These are phyloP conservation scores for Fereydounia khargensis DNA, from an alignment of 1,284 basidiomycete genomes.

Conservation along the genomic window DNA sequence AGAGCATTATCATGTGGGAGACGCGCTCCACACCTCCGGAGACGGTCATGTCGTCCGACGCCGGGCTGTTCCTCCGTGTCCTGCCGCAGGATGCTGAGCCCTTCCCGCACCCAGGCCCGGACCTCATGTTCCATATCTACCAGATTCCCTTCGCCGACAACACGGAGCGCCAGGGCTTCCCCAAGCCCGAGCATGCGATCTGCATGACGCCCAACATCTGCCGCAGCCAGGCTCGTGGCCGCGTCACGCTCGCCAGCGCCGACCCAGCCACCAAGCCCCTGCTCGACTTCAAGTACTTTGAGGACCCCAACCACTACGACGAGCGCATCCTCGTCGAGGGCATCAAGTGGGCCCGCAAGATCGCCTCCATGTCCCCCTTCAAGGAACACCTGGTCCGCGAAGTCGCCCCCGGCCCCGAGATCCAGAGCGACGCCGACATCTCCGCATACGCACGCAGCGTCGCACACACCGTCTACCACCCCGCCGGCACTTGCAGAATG, in stretches of 20 bases:
- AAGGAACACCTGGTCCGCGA: constrained; percentile 59
- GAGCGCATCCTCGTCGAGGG: constrained; percentile 61
- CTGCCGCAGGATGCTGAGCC: constrained; percentile 42
- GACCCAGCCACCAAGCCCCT: constrained; percentile 60
- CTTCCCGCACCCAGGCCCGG: constrained; percentile 47
- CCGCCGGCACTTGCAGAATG: constrained; percentile 57
- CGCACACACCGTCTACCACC: constrained; percentile 58
- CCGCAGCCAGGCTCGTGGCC: constrained; percentile 59
- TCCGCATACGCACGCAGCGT: constrained; percentile 53
- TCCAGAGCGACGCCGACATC: constrained; percentile 53
- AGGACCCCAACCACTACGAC: constrained; percentile 61
- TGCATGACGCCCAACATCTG: constrained; percentile 59
- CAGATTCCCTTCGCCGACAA: constrained; percentile 55
- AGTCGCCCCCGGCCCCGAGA: constrained; percentile 54
- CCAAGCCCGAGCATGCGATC: constrained; percentile 54
- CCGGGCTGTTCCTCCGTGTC: constrained; percentile 54
- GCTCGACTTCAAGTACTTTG: constrained; percentile 63
- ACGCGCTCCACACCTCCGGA: constrained; percentile 53
- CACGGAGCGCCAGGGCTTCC: constrained; percentile 55
- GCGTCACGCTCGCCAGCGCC: constrained; percentile 57
- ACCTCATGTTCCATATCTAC: constrained; percentile 58
- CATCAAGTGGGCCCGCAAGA: constrained; percentile 62
- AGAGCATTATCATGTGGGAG: constrained; percentile 56
- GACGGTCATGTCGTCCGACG: constrained; percentile 58
- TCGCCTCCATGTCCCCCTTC: constrained; percentile 61